Evolutionary conservation across 345 rosid species (phyloP).

Genomic region (Microthlaspi erraticum): DNA sequence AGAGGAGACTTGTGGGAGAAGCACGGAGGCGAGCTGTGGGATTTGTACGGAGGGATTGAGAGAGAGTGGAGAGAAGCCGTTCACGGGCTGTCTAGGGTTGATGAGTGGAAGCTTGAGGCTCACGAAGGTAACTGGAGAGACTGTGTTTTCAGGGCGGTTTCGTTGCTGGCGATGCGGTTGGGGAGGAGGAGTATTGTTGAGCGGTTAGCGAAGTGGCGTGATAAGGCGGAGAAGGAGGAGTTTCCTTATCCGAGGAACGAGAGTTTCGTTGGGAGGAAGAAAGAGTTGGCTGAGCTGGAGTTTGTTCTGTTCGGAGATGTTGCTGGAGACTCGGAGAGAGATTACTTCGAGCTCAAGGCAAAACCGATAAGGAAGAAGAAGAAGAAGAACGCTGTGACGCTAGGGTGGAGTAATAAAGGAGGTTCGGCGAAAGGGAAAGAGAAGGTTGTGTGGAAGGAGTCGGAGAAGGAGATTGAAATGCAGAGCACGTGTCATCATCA

Average conservation of each 20-base stretch:
- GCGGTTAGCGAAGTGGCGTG: slow-evolving; percentile 80
- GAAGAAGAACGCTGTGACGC: slow-evolving; percentile 45
- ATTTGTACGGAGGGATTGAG: slow-evolving; percentile 82
- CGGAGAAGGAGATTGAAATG: slow-evolving; percentile 96
- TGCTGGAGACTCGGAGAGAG: slow-evolving; percentile 73
- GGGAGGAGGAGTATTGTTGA: slow-evolving; percentile 95
- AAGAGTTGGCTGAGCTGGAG: slow-evolving; percentile 86
- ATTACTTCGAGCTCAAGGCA: slow-evolving; percentile 84
- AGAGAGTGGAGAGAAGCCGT: slow-evolving; percentile 96
- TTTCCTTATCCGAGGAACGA: slow-evolving; percentile 88
- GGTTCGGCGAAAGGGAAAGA: slow-evolving; percentile 72
- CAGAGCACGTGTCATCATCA: no score
- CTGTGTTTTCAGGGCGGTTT: slow-evolving; percentile 74
- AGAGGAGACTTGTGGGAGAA: slow-evolving; percentile 96
- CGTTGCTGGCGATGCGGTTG: slow-evolving; percentile 71
- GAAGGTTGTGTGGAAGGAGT: slow-evolving; percentile 92
- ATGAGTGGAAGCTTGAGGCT: slow-evolving; percentile 95
- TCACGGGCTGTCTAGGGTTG: slow-evolving; percentile 64
- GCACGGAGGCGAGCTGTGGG: slow-evolving; percentile 88
- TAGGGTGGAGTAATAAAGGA: slow-evolving; percentile 79
- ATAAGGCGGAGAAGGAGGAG: slow-evolving; percentile 80
- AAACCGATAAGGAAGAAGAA: slow-evolving; percentile 65
- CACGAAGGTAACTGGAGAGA: slow-evolving; percentile 93
- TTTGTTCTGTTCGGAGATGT: slow-evolving; percentile 87
- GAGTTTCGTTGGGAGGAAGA: slow-evolving; percentile 83